phyloP scores from a whole-genome alignment of 1,139 yeast species.

The Saccharomycopsis crataegensis region DNA sequence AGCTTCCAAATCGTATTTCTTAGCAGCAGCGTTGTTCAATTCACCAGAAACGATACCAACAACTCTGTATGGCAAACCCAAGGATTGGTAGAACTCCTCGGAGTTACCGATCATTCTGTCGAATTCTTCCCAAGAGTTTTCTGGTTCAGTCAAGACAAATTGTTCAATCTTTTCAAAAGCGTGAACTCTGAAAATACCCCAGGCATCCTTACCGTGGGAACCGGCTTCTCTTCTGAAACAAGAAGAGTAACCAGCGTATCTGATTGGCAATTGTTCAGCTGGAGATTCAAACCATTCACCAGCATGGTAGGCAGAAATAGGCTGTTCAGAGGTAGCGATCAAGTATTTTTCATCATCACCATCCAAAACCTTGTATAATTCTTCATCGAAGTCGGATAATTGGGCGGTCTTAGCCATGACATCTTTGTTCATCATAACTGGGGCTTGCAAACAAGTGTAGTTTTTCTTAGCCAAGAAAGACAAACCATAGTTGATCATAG shows the following conservation, averaged over 20 bases:
- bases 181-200: slow-evolving; percentile 99
- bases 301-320: slow-evolving; percentile 95
- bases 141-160: slow-evolving; percentile 93
- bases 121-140: slow-evolving; percentile 95
- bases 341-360: slow-evolving; percentile 97
- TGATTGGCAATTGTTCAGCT: slow-evolving; percentile 88
- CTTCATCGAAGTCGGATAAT: slow-evolving; percentile 96
- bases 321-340: slow-evolving; percentile 99
- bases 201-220: slow-evolving; percentile 98
- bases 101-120: slow-evolving; percentile 88
- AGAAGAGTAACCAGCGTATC: slow-evolving; percentile 95
- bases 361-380: slow-evolving; percentile 89
- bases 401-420: slow-evolving; percentile 99
- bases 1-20: slow-evolving; percentile 97
- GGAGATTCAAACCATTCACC: slow-evolving; percentile 99
- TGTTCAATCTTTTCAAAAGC: slow-evolving; percentile 98
- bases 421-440: slow-evolving; percentile 99
- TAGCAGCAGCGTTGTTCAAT: slow-evolving; percentile 97
- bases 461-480: slow-evolving; percentile 72
- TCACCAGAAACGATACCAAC: slow-evolving; percentile 98
- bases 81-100: slow-evolving; percentile 89
- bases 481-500: slow-evolving; percentile 92
- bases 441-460: slow-evolving; percentile 92
- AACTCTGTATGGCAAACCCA: slow-evolving; percentile 91
- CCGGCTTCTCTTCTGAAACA: slow-evolving; percentile 99